A percentile compares a stretch with the other conserved stretches of the same genome.
Conservation (phyloP, 78 protist genomes). For the Guillardia theta region DNA sequence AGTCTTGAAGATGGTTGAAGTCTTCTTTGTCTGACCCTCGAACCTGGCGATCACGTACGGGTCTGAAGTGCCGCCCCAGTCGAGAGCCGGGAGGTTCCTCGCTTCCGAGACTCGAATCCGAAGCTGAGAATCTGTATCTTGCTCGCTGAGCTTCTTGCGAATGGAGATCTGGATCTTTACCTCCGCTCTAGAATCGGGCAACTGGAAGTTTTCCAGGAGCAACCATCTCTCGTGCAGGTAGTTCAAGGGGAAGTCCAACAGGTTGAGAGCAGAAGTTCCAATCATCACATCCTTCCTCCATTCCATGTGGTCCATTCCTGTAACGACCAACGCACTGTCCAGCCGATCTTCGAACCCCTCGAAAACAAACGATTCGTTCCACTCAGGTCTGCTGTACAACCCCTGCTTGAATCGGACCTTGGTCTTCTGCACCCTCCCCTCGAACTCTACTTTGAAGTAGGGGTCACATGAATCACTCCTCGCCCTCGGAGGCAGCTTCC, state of each 20-base stretch:
- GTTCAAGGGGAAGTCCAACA: neutral
- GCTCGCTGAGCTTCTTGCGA: neutral
- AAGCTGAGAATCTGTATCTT: no score
- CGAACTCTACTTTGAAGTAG: neutral
- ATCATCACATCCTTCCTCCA: neutral
- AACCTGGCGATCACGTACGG: neutral
- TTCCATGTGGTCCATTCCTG: neutral
- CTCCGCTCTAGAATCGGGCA: neutral
- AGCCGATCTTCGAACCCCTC: neutral
- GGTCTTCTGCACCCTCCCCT: neutral
- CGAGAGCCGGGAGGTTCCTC: neutral
- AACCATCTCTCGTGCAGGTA: neutral
- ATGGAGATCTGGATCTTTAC: neutral
- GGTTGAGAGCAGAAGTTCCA: neutral
- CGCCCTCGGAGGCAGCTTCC: neutral
- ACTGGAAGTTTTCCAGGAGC: neutral
- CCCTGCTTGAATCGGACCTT: neutral
- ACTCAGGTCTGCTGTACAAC: neutral
- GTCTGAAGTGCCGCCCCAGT: neutral
- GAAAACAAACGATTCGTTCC: neutral
- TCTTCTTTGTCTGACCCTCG: neutral
- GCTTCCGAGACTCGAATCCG: no score
- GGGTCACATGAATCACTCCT: neutral
- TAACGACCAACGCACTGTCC: neutral
- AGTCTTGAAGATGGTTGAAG: neutral